Evolutionary conservation across 2,329 filamentous ascomycete genomes (phyloP).

Genomic region (Colletotrichum salicis): DNA sequence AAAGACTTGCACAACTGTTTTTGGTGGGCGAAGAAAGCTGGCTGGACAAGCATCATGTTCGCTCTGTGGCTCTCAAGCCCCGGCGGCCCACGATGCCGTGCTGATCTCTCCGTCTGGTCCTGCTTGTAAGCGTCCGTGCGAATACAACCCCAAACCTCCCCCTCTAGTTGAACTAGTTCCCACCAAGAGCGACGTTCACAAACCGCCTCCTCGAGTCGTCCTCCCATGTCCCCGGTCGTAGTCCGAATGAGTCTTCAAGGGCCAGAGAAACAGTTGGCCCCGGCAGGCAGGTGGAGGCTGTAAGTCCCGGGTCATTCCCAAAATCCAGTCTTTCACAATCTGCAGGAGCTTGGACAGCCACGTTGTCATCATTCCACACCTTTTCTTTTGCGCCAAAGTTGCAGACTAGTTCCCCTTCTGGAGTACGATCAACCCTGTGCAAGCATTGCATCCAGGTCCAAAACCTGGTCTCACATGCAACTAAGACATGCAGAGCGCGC

Average conservation of each 20-base stretch:
- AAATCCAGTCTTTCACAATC: not conserved
- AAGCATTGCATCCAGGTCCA: not conserved
- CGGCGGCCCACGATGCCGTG: not conserved
- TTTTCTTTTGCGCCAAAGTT: not conserved
- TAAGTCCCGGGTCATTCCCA: not conserved
- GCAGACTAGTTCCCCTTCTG: not conserved
- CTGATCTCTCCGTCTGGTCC: not conserved
- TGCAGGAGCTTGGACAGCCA: not conserved
- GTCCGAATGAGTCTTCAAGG: not conserved
- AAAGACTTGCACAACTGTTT: not conserved
- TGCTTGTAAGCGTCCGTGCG: constrained; percentile 21
- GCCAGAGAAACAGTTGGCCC: not conserved
- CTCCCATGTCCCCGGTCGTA: not conserved
- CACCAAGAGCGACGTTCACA: not conserved
- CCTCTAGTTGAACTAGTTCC: not conserved
- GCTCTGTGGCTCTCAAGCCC: not conserved
- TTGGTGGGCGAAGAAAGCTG: not conserved
- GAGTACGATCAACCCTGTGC: not conserved
- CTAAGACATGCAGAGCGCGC: not conserved
- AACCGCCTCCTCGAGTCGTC: not conserved
- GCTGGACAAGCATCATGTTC: constrained; percentile 10
- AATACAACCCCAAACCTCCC: constrained; percentile 18
- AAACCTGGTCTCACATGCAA: not conserved
- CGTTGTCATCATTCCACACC: constrained; percentile 5
- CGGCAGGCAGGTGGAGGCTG: not conserved